Conservation (phyloP, 169 alveolate species). For the Hepatocystis sp. region DNA sequence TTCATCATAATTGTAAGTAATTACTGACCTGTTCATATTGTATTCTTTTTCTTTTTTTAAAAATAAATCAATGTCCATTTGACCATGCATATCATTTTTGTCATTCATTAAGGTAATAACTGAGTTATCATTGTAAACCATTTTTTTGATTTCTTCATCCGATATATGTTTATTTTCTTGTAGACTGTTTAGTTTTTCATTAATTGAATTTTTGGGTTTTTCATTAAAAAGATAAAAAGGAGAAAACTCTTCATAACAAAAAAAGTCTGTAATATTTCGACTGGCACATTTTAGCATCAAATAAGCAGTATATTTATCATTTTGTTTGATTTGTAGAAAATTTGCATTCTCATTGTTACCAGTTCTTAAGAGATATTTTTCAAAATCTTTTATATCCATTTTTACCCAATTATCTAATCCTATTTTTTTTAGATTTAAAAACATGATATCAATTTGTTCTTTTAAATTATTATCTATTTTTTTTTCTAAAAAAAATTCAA, state of each 20-base stretch:
- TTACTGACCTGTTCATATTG: conserved; percentile 64
- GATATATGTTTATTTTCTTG: conserved; percentile 67
- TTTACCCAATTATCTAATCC: conserved; percentile 63
- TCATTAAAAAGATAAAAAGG: conserved; percentile 73
- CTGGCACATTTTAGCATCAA: conserved; percentile 74
- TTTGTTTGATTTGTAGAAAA: conserved; percentile 40
- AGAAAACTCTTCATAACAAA: conserved; percentile 70
- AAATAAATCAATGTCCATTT: conserved; percentile 71
- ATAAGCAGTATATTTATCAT: conserved; percentile 37
- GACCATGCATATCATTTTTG: conserved; percentile 11
- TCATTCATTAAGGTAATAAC: conserved; percentile 17
- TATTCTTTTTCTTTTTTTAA: conserved; percentile 63
- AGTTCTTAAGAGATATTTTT: conserved; percentile 63
- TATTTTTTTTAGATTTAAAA: conserved; percentile 69
- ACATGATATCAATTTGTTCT: conserved; percentile 71
- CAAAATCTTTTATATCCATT: conserved; percentile 72
- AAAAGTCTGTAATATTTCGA: conserved; percentile 66
- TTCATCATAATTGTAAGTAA: conserved; percentile 53
- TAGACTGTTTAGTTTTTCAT: conserved; percentile 40
- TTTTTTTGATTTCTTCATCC: conserved; percentile 64
- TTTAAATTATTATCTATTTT: conserved; percentile 47
- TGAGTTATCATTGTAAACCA: conserved; percentile 41
- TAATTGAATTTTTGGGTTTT: conserved; percentile 55
- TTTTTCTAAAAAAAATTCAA: conserved; percentile 66
- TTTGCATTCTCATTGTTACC: conserved; percentile 53